Evolutionary conservation across 108 stramenopile species (phyloP), one percentile per base, ranked within the genome.

Genomic region (Chaetoceros tenuissimus): DNA sequence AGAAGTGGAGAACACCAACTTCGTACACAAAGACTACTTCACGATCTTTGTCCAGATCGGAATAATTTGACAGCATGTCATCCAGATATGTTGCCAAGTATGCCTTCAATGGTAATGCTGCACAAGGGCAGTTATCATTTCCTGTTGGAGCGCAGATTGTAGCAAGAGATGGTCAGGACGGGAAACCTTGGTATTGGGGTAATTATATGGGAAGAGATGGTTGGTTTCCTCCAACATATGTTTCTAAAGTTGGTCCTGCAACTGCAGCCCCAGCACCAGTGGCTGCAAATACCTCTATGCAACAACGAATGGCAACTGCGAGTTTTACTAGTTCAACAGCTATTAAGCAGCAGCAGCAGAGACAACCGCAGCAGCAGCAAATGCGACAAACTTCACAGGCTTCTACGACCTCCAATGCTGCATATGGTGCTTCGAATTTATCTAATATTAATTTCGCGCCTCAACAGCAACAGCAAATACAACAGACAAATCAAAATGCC

Each of bases 131-230:
- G 59, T 67, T 94, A 10, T 59, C 79, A 24, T 87, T 94, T 60
- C 65, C 66, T 7, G 67, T 74, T 18, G 86, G 85, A 20, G 73
- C 80, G 25, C 68, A 60, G 1, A 72, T 94, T 29, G 52, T 52
- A 24, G 87, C 87, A 34, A 74, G 66, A 49, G 34, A 75, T 8
- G 62, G 67, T 51, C 92, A 94, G 62, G 66, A 34, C 21, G 92
- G 92, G 2, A 50, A 62, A 25, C 80, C 80, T 34, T 87, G 86
- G 90, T 92, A 87, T 86, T 92, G 91, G 91, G 87, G 92, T 2
- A 50, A 74, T 0, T 75, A 46, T 46, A 69, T 72, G 24, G 87
- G 78, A 10, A 69, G 67, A 62, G 84, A 85, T 55, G 86, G 90
- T 31, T 88, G 86, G 86, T 88, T 91, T 61, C 89, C 89, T 24